These are phyloP conservation scores for Immersiella caudata DNA, from an alignment of 495 filamentous ascomycete species.

Conservation along the genomic window DNA sequence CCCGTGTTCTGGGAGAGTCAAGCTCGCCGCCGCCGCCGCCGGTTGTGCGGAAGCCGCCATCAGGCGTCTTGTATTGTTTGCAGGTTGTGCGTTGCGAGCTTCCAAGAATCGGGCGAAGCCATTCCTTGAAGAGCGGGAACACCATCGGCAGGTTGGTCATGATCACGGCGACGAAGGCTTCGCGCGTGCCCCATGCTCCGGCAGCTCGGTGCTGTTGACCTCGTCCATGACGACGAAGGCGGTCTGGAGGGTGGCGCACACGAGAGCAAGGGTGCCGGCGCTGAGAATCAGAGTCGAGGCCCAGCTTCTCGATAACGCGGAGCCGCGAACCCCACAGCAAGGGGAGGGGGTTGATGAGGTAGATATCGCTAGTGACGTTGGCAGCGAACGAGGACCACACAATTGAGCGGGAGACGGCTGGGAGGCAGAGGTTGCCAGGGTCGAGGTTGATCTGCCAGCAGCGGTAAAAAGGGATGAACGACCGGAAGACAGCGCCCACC, in stretches of 20 bases:
- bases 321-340: conserved; percentile 55
- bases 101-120: conserved; percentile 45
- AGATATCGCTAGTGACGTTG: conserved; percentile 51
- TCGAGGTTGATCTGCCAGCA: conserved; percentile 58
- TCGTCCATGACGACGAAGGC: conserved; percentile 44
- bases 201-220: conserved; percentile 36
- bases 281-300: conserved; percentile 51
- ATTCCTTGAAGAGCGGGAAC: conserved; percentile 52
- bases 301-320: conserved; percentile 48
- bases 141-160: conserved; percentile 59
- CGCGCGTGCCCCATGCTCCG: conserved; percentile 55
- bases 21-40: conserved; percentile 19
- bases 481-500: conserved; percentile 53
- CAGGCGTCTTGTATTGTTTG: conserved; percentile 19
- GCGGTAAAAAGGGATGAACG: conserved; percentile 53
- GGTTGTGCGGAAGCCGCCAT: conserved; percentile 19
- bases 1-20: conserved; percentile 1
- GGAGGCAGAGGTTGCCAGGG: conserved; percentile 54
- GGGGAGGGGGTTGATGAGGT: conserved; percentile 56
- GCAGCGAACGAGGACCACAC: conserved; percentile 49
- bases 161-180: conserved; percentile 55
- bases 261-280: conserved; percentile 53
- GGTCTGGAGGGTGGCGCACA: conserved; percentile 53
- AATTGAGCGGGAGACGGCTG: conserved; percentile 47
- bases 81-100: background rate